phyloP scores from a whole-genome alignment of 228 moss, liverwort and hornwort genomes.

The Sphagnum magellanicum region DNA sequence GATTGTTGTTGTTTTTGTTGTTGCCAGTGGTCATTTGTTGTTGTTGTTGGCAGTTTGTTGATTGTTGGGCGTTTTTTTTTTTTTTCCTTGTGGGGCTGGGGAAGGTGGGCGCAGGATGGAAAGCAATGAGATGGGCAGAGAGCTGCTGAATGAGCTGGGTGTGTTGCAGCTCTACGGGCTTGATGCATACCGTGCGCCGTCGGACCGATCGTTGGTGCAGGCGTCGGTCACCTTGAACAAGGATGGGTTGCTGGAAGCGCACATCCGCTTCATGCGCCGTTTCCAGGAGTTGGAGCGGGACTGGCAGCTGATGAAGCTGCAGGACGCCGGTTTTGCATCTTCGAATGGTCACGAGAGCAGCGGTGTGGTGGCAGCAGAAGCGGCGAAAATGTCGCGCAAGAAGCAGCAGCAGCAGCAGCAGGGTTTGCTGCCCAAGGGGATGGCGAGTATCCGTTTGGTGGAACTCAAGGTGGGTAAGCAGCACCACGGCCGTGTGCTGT shows the following conservation, averaged over 20 bases:
- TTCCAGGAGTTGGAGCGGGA: constrained; percentile 22
- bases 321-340: too few relatives aligned
- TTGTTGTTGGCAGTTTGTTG: too few relatives aligned
- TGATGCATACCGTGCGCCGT: constrained; percentile 49
- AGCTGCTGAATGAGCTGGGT: constrained; percentile 51
- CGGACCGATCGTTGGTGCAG: constrained; percentile 11
- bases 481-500: constrained; percentile 27
- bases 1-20: too few relatives aligned
- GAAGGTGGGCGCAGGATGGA: constrained; percentile 8
- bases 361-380: constrained; percentile 8
- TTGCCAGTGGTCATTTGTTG: too few relatives aligned
- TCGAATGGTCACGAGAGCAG: too few relatives aligned
- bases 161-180: constrained; percentile 46
- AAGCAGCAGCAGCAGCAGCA: not conserved
- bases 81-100: too few relatives aligned
- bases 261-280: constrained; percentile 19
- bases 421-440: constrained; percentile 13
- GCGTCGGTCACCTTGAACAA: constrained; percentile 32
- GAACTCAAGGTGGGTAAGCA: constrained; percentile 39
- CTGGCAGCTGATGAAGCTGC: constrained; percentile 19
- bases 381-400: constrained; percentile 10
- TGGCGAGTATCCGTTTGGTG: constrained; percentile 23
- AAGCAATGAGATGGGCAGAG: constrained; percentile 39
- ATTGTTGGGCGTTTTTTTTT: too few relatives aligned
- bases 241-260: constrained; percentile 21